phyloP scores from a whole-genome alignment of 139 green algal genomes.

The Desmodesmus armatus region DNA sequence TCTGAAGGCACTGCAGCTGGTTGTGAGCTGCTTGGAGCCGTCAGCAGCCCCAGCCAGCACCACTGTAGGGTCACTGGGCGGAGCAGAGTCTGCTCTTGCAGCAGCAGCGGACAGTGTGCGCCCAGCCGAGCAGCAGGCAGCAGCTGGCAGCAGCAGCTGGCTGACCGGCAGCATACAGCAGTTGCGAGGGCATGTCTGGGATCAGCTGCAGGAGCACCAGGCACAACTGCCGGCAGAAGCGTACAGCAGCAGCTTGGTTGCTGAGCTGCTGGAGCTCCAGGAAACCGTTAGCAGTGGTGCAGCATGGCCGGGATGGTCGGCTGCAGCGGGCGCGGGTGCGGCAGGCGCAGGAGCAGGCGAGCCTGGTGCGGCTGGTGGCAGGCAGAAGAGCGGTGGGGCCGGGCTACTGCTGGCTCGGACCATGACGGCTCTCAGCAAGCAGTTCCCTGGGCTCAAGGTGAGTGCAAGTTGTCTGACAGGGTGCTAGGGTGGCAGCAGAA shows the following conservation, averaged over 20 bases:
- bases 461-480: too few species aligned
- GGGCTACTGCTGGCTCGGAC: conserved; percentile 32
- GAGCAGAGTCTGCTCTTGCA: not conserved
- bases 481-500: too few species aligned
- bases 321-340: conserved; percentile 1
- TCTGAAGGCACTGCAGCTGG: not conserved
- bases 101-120: conserved; percentile 3
- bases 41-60: conserved; percentile 21
- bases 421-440: conserved; percentile 13
- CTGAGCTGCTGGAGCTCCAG: conserved; percentile 21
- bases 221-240: conserved; percentile 14
- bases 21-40: not conserved
- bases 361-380: conserved; percentile 1
- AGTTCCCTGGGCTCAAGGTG: conserved; percentile 23
- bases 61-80: not conserved
- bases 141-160: conserved; percentile 27
- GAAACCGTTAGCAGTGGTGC: conserved; percentile 6
- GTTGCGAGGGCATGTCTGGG: conserved; percentile 7
- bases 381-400: not conserved
- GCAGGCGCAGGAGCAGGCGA: not conserved
- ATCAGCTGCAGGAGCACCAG: conserved; percentile 27
- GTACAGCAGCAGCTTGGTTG: conserved; percentile 31
- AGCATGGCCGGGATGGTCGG: conserved; percentile 26
- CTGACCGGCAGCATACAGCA: not conserved
- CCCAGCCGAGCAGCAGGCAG: not conserved